Evolutionary conservation across 2,329 filamentous ascomycete genomes (phyloP).

Genomic region (Thelonectria discophora): DNA sequence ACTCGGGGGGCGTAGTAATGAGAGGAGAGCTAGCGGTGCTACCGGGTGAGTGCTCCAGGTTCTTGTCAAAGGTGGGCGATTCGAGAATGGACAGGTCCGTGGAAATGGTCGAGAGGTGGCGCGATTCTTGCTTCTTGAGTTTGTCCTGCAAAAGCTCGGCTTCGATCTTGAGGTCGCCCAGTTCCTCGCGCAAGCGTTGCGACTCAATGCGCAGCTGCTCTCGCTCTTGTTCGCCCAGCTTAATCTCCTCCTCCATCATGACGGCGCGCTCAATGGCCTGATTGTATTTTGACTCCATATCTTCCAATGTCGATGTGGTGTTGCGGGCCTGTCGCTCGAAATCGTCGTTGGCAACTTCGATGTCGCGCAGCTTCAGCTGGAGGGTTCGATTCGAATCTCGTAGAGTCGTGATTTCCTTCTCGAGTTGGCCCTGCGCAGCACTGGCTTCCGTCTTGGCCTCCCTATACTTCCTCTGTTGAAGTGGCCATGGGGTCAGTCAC

Average conservation of each 20-base stretch:
- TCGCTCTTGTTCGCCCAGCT: conserved; percentile 88
- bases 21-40: conserved; percentile 94
- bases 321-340: conserved; percentile 96
- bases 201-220: conserved; percentile 89
- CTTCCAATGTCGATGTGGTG: conserved; percentile 93
- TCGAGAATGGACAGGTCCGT: conserved; percentile 71
- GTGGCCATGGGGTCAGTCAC: conserved; percentile 29
- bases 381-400: conserved; percentile 85
- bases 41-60: conserved; percentile 76
- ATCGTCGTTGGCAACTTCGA: conserved; percentile 98
- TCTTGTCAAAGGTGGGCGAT: conserved; percentile 77
- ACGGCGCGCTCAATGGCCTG: conserved; percentile 90
- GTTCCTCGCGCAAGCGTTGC: conserved; percentile 88
- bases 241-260: conserved; percentile 95
- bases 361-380: conserved; percentile 87
- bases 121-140: conserved; percentile 74
- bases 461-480: conserved; percentile 85
- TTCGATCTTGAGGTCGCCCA: conserved; percentile 93
- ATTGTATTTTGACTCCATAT: conserved; percentile 97
- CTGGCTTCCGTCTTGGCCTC: conserved; percentile 91
- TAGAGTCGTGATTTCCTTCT: conserved; percentile 94
- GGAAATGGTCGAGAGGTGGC: conserved; percentile 67
- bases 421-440: conserved; percentile 81
- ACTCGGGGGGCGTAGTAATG: conserved; percentile 82
- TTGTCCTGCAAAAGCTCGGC: conserved; percentile 95